phyloP scores from a whole-genome alignment of 2,329 filamentous ascomycete species.

The Plenodomus biglobosus region DNA sequence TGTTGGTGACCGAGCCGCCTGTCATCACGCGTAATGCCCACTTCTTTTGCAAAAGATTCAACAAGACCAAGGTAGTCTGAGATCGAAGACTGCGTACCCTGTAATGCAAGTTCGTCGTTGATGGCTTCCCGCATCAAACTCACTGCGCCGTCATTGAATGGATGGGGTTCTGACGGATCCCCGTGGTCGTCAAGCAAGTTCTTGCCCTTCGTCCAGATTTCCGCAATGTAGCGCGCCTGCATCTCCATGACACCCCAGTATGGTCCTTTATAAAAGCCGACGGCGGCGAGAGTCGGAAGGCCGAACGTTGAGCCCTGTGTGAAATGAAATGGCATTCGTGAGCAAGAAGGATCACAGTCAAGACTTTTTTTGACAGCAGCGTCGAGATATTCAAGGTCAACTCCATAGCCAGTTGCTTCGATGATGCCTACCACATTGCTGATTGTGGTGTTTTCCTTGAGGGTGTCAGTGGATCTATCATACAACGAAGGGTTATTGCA shows the following conservation, averaged over 20 bases:
- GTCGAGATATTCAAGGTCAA: constrained; percentile 67
- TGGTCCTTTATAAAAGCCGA: constrained; percentile 80
- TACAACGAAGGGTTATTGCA: no score
- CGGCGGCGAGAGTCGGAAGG: constrained; percentile 69
- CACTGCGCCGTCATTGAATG: constrained; percentile 23
- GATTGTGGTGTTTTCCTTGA: constrained; percentile 10
- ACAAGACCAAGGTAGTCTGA: constrained; percentile 77
- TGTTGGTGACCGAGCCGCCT: constrained; percentile 47
- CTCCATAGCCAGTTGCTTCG: constrained; percentile 72
- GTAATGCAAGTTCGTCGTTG: constrained; percentile 25
- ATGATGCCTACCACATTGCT: constrained; percentile 58
- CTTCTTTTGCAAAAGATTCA: constrained; percentile 65
- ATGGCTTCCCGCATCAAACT: constrained; percentile 50
- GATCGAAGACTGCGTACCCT: constrained; percentile 76
- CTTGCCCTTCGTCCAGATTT: constrained; percentile 54
- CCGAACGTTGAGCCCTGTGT: constrained; percentile 66
- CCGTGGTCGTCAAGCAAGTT: constrained; percentile 22
- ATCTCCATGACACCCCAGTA: constrained; percentile 89
- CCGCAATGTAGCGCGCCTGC: constrained; percentile 71
- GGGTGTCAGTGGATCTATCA: constrained; percentile 4
- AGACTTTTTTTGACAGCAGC: constrained; percentile 58
- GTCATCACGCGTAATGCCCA: constrained; percentile 54
- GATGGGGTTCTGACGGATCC: not conserved
- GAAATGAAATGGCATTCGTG: constrained; percentile 58
- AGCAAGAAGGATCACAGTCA: constrained; percentile 59